phyloP scores from a whole-genome alignment of 352 stramenopile species.

The Aphanomyces euteiches region DNA sequence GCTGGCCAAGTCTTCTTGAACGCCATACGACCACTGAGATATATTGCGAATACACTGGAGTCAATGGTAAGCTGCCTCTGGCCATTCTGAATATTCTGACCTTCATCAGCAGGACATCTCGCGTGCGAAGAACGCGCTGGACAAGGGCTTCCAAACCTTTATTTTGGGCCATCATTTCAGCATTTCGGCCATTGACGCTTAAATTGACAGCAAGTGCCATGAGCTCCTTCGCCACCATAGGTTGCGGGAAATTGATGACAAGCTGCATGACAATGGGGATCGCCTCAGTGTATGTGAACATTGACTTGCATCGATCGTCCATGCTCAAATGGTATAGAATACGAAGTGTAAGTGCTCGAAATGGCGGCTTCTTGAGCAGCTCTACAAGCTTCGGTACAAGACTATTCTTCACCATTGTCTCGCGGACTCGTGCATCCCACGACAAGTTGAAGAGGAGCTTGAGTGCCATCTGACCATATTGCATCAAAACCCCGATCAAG shows the following conservation, averaged over 20 bases:
- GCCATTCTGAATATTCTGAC: constrained; percentile 38
- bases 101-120: constrained; percentile 92
- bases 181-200: constrained; percentile 86
- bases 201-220: constrained; percentile 93
- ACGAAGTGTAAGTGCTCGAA: constrained; percentile 79
- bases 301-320: constrained; percentile 91
- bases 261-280: constrained; percentile 93
- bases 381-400: constrained; percentile 91
- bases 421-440: constrained; percentile 84
- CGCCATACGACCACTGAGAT: constrained; percentile 86
- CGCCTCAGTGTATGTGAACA: constrained; percentile 94
- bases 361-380: constrained; percentile 89
- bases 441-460: constrained; percentile 94
- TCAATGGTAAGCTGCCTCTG: constrained; percentile 31
- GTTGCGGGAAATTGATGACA: constrained; percentile 92
- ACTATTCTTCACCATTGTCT: constrained; percentile 83
- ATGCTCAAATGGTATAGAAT: constrained; percentile 95
- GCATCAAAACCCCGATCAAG: neutral
- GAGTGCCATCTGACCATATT: constrained; percentile 48
- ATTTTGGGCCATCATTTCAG: constrained; percentile 88
- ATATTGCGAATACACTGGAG: constrained; percentile 75
- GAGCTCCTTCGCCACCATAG: constrained; percentile 90
- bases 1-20: constrained; percentile 84
- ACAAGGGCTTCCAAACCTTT: constrained; percentile 85
- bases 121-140: constrained; percentile 82